phyloP scores from a whole-genome alignment of 2,329 filamentous ascomycete genomes.

The Cordyceps sp. region DNA sequence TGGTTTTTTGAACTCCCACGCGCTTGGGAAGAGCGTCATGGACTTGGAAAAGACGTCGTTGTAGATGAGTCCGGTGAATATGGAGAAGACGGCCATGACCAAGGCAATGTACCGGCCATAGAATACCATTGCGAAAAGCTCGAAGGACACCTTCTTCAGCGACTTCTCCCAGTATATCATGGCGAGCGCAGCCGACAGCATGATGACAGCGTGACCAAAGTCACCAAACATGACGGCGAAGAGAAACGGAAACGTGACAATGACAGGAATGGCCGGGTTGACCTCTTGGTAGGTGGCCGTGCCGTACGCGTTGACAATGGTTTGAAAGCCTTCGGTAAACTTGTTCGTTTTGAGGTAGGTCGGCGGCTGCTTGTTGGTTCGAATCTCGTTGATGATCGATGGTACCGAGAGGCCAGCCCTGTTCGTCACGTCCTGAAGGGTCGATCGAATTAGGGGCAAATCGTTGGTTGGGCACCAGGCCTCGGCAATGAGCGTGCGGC shows the following conservation, averaged over 20 bases:
- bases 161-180: slow-evolving; percentile 97
- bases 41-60: slow-evolving; percentile 95
- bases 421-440: slow-evolving; percentile 91
- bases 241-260: slow-evolving; percentile 97
- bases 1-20: slow-evolving; percentile 67
- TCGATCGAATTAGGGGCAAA: slow-evolving; percentile 75
- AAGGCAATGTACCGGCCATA: slow-evolving; percentile 97
- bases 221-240: slow-evolving; percentile 99
- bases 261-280: slow-evolving; percentile 87
- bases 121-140: slow-evolving; percentile 96
- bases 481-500: slow-evolving; percentile 93
- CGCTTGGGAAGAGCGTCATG: slow-evolving; percentile 73
- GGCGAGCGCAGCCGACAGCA: slow-evolving; percentile 64
- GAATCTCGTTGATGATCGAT: slow-evolving; percentile 96
- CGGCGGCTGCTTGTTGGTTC: slow-evolving; percentile 90
- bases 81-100: slow-evolving; percentile 93
- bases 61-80: slow-evolving; percentile 95
- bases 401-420: slow-evolving; percentile 90
- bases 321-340: slow-evolving; percentile 96
- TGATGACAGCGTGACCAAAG: slow-evolving; percentile 81
- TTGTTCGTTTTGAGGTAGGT: slow-evolving; percentile 98
- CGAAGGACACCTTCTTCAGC: slow-evolving; percentile 80
- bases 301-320: slow-evolving; percentile 96
- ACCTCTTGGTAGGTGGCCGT: slow-evolving; percentile 95
- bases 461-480: slow-evolving; percentile 94